phyloP scores from a whole-genome alignment of 1,284 basidiomycete species.

The Phellopilus nigrolimitatus region DNA sequence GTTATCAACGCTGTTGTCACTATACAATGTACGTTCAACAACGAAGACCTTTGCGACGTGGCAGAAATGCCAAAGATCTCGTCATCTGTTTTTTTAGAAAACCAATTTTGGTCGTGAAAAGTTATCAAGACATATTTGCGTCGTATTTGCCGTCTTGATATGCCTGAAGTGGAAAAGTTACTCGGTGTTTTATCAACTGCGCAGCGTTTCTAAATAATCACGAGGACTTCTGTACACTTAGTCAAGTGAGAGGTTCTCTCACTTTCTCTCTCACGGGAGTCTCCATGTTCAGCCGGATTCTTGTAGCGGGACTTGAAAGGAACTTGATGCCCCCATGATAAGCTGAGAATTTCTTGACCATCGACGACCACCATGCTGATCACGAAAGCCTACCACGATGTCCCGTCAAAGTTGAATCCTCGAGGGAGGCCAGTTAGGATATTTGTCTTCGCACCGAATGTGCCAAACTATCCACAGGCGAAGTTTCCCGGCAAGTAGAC shows the following conservation, averaged over 20 bases:
- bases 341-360: neutral
- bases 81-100: slow-evolving; percentile 1
- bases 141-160: too few species aligned
- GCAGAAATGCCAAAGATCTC: slow-evolving; percentile 20
- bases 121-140: too few species aligned
- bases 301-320: too few species aligned
- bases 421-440: slow-evolving; percentile 70
- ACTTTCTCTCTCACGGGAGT: too few species aligned
- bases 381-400: slow-evolving; percentile 71
- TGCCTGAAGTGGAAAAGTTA: too few species aligned
- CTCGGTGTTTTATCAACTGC: too few species aligned
- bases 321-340: too few species aligned
- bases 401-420: slow-evolving; percentile 62
- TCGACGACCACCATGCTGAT: slow-evolving; percentile 60
- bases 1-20: slow-evolving; percentile 29
- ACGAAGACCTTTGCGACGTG: slow-evolving; percentile 34
- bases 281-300: too few species aligned
- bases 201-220: too few species aligned
- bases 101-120: too few species aligned
- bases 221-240: too few species aligned
- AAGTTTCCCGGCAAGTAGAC: slow-evolving; percentile 65
- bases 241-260: too few species aligned
- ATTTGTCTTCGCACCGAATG: slow-evolving; percentile 65
- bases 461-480: slow-evolving; percentile 72
- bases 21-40: slow-evolving; percentile 43